Conservation (phyloP, 345 rosid species). For the Murraya koenigii region DNA sequence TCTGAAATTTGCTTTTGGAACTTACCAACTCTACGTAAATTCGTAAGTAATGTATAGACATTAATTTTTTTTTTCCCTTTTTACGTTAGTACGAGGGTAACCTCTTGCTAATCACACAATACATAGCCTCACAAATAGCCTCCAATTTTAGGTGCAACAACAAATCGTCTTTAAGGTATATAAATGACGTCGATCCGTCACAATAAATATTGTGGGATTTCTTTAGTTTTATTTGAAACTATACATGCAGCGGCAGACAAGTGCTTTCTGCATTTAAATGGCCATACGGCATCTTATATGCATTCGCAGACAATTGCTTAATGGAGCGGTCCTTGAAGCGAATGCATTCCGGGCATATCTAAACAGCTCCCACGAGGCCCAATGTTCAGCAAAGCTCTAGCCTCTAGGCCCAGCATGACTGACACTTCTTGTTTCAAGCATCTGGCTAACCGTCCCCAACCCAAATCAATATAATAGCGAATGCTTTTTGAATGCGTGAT, state of each 20-base stretch:
- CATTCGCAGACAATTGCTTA: no score
- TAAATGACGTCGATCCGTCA: not conserved
- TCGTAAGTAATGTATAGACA: not conserved
- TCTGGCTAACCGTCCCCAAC: no score
- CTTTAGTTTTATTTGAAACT: not conserved
- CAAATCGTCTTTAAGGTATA: not conserved
- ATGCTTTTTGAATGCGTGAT: no score
- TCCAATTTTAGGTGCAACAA: constrained; percentile 10
- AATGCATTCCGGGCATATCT: not conserved
- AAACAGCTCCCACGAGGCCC: not conserved
- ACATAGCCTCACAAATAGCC: not conserved
- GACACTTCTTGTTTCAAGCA: no score
- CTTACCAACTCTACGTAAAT: not conserved
- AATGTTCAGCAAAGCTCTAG: not conserved
- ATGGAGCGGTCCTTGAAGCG: not conserved
- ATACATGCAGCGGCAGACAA: not conserved
- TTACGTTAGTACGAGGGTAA: not conserved
- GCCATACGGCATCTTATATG: no score
- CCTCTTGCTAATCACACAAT: not conserved
- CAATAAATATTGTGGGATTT: not conserved
- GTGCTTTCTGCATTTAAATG: not conserved
- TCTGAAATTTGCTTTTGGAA: not conserved
- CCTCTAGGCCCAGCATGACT: no score
- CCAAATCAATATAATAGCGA: no score
- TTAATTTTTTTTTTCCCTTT: no score